These are phyloP conservation scores for Cordyceps pruinosa DNA, from an alignment of 2,329 filamentous ascomycete genomes.

Conservation along the genomic window DNA sequence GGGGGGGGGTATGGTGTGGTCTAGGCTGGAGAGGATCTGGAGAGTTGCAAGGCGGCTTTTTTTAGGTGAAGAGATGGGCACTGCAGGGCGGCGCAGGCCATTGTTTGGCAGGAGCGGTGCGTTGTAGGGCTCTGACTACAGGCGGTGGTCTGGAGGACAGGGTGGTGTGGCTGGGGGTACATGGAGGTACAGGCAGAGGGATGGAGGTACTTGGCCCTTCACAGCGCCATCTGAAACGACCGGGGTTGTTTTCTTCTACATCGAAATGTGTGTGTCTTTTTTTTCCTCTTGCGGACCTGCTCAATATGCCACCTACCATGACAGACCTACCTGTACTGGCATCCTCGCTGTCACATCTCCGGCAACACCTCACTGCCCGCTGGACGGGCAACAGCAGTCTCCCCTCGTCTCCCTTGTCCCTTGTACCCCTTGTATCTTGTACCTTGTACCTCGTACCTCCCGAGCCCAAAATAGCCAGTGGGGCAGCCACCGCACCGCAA, in stretches of 20 bases:
- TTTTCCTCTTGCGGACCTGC: neutral
- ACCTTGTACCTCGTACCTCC: neutral
- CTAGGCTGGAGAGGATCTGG: neutral
- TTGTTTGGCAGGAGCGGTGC: no score
- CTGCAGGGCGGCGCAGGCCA: no score
- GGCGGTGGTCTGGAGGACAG: no score
- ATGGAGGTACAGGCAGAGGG: neutral
- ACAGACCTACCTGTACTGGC: no score
- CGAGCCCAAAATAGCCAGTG: slow-evolving; percentile 7
- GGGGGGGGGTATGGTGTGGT: slow-evolving; percentile 15
- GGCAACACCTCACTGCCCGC: no score
- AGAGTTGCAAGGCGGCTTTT: neutral
- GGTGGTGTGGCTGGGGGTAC: neutral
- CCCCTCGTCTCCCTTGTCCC: neutral
- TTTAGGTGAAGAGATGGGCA: no score
- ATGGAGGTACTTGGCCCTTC: no score
- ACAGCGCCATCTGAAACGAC: neutral
- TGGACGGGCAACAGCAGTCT: neutral
- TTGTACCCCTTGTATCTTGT: neutral
- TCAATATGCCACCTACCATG: no score
- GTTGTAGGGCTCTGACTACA: no score
- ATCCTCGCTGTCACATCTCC: no score
- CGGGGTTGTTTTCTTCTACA: neutral
- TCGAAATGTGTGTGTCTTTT: neutral
- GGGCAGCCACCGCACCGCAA: no score